These are phyloP conservation scores for Trichoderma erinaceum DNA, from an alignment of 495 filamentous ascomycete species.

Conservation along the genomic window DNA sequence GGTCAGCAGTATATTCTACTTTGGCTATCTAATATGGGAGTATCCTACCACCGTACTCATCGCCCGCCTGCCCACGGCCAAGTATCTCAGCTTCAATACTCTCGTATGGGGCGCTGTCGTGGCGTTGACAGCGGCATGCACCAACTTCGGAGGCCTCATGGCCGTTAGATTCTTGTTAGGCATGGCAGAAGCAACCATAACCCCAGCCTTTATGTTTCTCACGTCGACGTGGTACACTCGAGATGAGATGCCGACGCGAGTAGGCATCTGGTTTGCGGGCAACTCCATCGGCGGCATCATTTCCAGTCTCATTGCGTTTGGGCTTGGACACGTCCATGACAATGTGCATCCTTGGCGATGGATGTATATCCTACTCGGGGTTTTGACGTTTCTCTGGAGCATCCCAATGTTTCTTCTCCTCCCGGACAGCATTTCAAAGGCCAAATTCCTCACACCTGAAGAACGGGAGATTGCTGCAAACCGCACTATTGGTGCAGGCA, in stretches of 20 bases:
- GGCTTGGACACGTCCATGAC: slow-evolving; percentile 35
- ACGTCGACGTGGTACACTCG: slow-evolving; percentile 33
- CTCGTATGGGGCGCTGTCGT: slow-evolving; percentile 21
- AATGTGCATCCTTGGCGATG: slow-evolving; percentile 29
- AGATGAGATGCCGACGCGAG: slow-evolving; percentile 32
- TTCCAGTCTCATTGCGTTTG: slow-evolving; percentile 41
- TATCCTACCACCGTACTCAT: slow-evolving; percentile 28
- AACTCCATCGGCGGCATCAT: slow-evolving; percentile 34
- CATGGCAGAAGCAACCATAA: slow-evolving; percentile 46
- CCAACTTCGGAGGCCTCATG: slow-evolving; percentile 63
- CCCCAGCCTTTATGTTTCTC: slow-evolving; percentile 31
- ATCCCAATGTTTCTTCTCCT: slow-evolving; percentile 28
- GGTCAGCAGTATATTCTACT: slow-evolving; percentile 32
- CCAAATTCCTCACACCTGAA: slow-evolving; percentile 26
- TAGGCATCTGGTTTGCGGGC: slow-evolving; percentile 37
- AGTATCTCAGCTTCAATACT: slow-evolving; percentile 25
- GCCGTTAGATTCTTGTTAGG: slow-evolving; percentile 52
- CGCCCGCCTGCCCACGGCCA: slow-evolving; percentile 28
- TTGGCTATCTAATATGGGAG: slow-evolving; percentile 30
- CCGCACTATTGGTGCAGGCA: slow-evolving; percentile 32
- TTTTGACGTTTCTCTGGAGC: slow-evolving; percentile 28
- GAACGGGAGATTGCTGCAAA: slow-evolving; percentile 30
- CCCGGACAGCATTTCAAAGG: slow-evolving; percentile 27
- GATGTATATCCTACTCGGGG: slow-evolving; percentile 34
- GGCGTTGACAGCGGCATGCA: slow-evolving; percentile 58